Evolutionary conservation across 108 stramenopile species (phyloP).

Genomic region (Fragilaria crotonensis): DNA sequence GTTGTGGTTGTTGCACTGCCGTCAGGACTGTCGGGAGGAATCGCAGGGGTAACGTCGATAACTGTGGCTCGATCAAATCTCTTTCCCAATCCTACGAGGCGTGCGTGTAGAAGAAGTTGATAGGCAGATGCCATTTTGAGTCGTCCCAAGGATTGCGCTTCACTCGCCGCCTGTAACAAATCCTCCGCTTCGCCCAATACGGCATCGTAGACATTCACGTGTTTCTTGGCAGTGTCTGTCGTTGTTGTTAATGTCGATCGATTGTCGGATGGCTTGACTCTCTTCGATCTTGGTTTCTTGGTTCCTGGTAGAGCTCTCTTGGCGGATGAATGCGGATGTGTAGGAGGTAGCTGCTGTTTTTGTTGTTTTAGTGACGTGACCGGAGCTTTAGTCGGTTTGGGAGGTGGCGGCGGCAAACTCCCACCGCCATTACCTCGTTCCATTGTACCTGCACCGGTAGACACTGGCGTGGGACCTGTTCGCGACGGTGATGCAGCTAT

Average conservation of each 20-base stretch:
- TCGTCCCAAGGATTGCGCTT: constrained; percentile 65
- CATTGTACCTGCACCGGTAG: too few relatives aligned
- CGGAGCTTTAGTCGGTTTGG: constrained; percentile 6
- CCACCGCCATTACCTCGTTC: too few relatives aligned
- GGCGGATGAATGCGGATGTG: too few relatives aligned
- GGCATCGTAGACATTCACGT: constrained; percentile 52
- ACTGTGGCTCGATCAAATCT: constrained; percentile 54
- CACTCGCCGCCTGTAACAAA: constrained; percentile 57
- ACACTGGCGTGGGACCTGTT: too few relatives aligned
- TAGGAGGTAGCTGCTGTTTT: background rate
- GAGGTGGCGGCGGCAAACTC: background rate
- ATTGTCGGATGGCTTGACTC: constrained; percentile 8
- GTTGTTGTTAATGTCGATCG: constrained; percentile 41
- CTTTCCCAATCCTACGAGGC: constrained; percentile 76
- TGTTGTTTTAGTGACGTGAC: constrained; percentile 3
- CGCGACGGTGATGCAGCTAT: too few relatives aligned
- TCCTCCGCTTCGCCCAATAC: constrained; percentile 70
- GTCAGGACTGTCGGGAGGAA: background rate
- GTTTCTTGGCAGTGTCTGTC: constrained; percentile 18
- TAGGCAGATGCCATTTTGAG: constrained; percentile 66
- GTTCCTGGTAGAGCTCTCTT: background rate
- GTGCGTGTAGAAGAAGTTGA: constrained; percentile 61
- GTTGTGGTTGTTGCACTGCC: background rate
- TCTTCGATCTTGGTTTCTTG: background rate
- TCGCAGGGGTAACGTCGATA: background rate